Evolutionary conservation across 345 rosid species (phyloP).

Genomic region (Hypericum androsaemum): DNA sequence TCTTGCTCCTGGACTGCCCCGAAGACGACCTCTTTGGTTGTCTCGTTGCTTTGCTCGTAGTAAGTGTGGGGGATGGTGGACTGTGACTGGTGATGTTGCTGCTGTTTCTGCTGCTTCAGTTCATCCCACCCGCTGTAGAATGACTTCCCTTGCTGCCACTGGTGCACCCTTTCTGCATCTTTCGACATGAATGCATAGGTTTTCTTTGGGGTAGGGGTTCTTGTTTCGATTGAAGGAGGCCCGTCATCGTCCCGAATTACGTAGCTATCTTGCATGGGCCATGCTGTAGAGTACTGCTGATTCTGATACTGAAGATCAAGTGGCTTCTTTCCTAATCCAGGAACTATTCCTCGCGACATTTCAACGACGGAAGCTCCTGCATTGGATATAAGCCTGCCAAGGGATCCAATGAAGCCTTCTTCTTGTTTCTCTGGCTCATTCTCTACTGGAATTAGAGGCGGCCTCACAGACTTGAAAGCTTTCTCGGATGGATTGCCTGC

Average conservation of each 20-base stretch:
- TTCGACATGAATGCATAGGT: conserved; percentile 92
- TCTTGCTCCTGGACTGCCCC: conserved; percentile 84
- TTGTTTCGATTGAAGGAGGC: conserved; percentile 75
- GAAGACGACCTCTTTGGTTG: conserved; percentile 67
- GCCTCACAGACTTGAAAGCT: conserved; percentile 51
- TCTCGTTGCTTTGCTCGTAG: conserved; percentile 68
- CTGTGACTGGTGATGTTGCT: conserved; percentile 56
- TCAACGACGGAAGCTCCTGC: conserved; percentile 48
- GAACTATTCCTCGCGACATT: conserved; percentile 58
- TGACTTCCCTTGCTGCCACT: conserved; percentile 72
- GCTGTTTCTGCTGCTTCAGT: conserved; percentile 39
- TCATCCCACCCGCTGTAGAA: conserved; percentile 68
- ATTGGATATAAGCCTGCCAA: conserved; percentile 42
- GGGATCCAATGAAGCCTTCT: conserved; percentile 62
- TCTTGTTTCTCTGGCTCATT: conserved; percentile 67
- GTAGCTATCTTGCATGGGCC: conserved; percentile 70
- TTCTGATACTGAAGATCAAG: conserved; percentile 26
- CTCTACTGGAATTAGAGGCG: conserved; percentile 61
- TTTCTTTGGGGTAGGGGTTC: conserved; percentile 77
- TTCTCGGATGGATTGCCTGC: conserved; percentile 34
- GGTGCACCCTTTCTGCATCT: conserved; percentile 82
- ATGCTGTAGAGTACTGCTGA: conserved; percentile 28
- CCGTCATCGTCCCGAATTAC: conserved; percentile 68
- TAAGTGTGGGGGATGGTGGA: conserved; percentile 60
- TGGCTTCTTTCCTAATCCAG: conserved; percentile 42